phyloP scores from a whole-genome alignment of 345 rosid genomes.

The Turritis glabra region DNA sequence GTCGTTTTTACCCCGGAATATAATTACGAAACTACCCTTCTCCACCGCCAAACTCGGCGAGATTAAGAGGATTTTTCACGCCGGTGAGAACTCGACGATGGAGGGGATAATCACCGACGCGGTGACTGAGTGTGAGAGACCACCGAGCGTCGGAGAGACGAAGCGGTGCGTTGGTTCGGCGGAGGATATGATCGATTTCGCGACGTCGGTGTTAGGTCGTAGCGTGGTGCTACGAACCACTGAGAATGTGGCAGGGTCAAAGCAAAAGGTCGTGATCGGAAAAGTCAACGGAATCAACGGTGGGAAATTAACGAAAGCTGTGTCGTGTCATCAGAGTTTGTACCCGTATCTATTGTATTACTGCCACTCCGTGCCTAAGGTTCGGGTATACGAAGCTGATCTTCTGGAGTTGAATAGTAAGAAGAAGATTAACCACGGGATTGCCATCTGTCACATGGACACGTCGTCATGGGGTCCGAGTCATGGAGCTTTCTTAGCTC shows the following conservation, averaged over 20 bases:
- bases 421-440: conserved; percentile 67
- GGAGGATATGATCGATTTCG: conserved; percentile 84
- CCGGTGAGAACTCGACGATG: conserved; percentile 66
- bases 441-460: conserved; percentile 82
- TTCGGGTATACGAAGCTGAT: conserved; percentile 74
- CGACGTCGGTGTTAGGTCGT: conserved; percentile 61
- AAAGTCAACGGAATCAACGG: conserved; percentile 63
- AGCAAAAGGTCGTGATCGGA: conserved; percentile 56
- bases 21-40: conserved; percentile 60
- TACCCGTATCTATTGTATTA: conserved; percentile 74
- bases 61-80: conserved; percentile 59
- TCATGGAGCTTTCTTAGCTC: conserved; percentile 70
- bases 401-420: conserved; percentile 49
- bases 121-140: conserved; percentile 63
- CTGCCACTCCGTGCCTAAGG: conserved; percentile 88
- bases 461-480: conserved; percentile 73
- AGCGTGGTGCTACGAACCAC: conserved; percentile 56
- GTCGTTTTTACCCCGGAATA: conserved; percentile 75
- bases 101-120: conserved; percentile 52
- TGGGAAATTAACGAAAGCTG: conserved; percentile 63
- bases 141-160: conserved; percentile 71
- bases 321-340: conserved; percentile 80
- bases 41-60: conserved; percentile 45
- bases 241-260: conserved; percentile 57
- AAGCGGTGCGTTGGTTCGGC: conserved; percentile 75